Conservation (phyloP, 805 yeast species). For the Yamadazyma philogaea region DNA sequence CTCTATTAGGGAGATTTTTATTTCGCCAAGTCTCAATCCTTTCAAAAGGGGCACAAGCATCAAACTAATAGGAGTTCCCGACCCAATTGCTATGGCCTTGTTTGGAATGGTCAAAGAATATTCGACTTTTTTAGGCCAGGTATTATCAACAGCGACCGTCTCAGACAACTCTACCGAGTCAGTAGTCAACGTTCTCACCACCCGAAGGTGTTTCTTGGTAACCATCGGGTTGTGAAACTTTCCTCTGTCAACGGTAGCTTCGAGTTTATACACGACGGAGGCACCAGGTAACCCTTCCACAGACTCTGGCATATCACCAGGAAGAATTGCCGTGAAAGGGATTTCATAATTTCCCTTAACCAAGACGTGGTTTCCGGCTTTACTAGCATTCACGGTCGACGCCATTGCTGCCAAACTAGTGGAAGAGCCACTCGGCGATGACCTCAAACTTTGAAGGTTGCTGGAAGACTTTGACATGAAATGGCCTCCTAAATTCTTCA, state of each 20-base stretch:
- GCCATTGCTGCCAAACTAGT: slow-evolving; percentile 12
- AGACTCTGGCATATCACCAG: slow-evolving; percentile 83
- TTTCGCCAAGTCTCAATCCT: slow-evolving; percentile 74
- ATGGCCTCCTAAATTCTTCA: slow-evolving; percentile 32
- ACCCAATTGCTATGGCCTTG: slow-evolving; percentile 88
- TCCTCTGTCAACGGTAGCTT: slow-evolving; percentile 80
- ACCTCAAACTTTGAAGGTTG: slow-evolving; percentile 18
- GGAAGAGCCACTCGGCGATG: slow-evolving; percentile 12
- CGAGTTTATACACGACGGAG: slow-evolving; percentile 65
- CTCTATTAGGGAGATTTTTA: slow-evolving; percentile 68
- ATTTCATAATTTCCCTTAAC: slow-evolving; percentile 82
- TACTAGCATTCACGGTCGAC: slow-evolving; percentile 6
- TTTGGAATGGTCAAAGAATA: slow-evolving; percentile 83
- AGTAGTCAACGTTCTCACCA: slow-evolving; percentile 81
- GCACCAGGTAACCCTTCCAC: slow-evolving; percentile 88
- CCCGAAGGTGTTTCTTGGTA: slow-evolving; percentile 69
- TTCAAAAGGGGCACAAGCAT: slow-evolving; percentile 75
- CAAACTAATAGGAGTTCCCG: slow-evolving; percentile 66
- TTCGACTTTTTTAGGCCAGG: slow-evolving; percentile 94
- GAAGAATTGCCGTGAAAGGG: slow-evolving; percentile 81
- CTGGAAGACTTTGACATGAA: slow-evolving; percentile 36
- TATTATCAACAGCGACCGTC: slow-evolving; percentile 89
- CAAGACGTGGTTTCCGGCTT: slow-evolving; percentile 35
- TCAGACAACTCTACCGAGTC: slow-evolving; percentile 87
- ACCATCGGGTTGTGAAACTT: slow-evolving; percentile 64